Evolutionary conservation across 164 flowering plant genomes (phyloP), one percentile per base, ranked within the genome.

Genomic region (Platanus orientalis): DNA sequence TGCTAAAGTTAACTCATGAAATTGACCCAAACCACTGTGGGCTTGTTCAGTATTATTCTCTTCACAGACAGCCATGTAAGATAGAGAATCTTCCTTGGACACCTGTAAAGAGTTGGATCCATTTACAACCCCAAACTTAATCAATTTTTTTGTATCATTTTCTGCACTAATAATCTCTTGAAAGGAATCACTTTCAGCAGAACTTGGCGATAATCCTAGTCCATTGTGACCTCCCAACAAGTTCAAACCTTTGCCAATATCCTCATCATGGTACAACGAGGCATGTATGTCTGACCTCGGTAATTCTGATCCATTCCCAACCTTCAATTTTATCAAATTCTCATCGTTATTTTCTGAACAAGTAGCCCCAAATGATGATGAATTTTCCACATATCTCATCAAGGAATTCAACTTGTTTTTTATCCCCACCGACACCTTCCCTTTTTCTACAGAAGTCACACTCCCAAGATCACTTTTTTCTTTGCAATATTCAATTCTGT

Each of bases 51-150:
- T 39, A 19, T 26, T 29, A 48, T 17, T 25, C 6, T 39, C 57
- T 51, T 47, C 47, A 45, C 36, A 36, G 7, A 27, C 53, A 57
- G 57, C 57, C 13, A 24, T 13, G 6, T 13, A 28, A 20, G 50
- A 49, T n/a, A 23, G 61, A 44, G 62, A 55, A 26, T 49, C 26
- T 30, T 61, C 77, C 40, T 40, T 57, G 24, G 34, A 21, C 11
- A 42, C 60, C 1, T n/a, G 6, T 28, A 34, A 27, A 47, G 39
- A 26, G 21, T 24, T n/a, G 16, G 62, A 27, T 6, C 44, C 49
- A 47, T 12, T 60, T 44, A 19, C 54, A 56, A 24, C n/a, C 51
- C 50, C 63, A 12, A 34, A 6, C 29, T 9, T 10, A 20, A 23
- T 21, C 54, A 59, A 30, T 54, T 19, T 19, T 20, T 58, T 7